Evolutionary conservation across 257 asterid genomes (phyloP).

Genomic region (Echites panduratus): DNA sequence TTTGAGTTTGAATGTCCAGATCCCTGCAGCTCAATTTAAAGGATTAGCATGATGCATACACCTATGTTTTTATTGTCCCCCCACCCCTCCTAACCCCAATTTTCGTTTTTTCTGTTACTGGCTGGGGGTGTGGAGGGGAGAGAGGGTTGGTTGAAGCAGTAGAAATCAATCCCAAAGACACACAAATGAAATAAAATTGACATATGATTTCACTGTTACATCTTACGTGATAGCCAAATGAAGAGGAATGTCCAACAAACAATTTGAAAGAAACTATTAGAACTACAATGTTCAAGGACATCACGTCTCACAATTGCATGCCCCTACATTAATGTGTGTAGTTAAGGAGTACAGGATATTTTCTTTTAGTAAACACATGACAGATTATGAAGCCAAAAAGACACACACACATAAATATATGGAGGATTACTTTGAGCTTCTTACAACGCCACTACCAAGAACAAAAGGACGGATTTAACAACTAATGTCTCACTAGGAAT

Average conservation of each 20-base stretch:
- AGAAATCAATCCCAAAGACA: constrained; percentile 1
- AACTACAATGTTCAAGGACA: neutral
- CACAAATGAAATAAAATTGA: neutral
- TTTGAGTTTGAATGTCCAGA: constrained; percentile 38
- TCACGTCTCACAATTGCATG: neutral
- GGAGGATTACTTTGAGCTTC: neutral
- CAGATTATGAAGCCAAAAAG: neutral
- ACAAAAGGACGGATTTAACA: neutral
- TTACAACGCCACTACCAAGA: neutral
- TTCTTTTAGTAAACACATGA: neutral
- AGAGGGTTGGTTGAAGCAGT: neutral
- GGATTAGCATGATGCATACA: neutral
- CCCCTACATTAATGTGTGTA: neutral
- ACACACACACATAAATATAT: neutral
- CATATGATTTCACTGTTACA: neutral
- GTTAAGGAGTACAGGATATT: neutral
- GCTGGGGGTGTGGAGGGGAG: neutral
- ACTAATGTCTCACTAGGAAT: neutral
- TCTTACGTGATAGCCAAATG: neutral
- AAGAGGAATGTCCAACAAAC: neutral
- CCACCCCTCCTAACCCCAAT: no score
- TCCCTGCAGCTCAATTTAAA: constrained; percentile 37
- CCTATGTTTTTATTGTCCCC: neutral
- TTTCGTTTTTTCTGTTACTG: neutral
- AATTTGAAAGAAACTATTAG: neutral